phyloP scores from a whole-genome alignment of 2,329 filamentous ascomycete genomes.

The Hymenoscyphus salicellus region DNA sequence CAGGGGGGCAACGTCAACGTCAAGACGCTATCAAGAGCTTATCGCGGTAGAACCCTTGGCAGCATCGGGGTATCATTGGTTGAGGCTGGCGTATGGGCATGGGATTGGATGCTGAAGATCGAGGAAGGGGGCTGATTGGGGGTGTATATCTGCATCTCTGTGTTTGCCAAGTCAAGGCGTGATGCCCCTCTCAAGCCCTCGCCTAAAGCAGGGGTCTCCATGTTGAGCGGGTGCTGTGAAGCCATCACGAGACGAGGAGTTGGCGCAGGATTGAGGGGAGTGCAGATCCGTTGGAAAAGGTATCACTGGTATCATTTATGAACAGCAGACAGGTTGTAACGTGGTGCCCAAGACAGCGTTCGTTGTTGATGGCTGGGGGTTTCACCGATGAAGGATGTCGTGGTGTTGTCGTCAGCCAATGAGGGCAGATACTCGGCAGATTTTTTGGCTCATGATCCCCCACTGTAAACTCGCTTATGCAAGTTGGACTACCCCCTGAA shows the following conservation, averaged over 20 bases:
- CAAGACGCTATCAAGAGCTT: conserved; percentile 14
- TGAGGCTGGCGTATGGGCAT: not conserved
- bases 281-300: not conserved
- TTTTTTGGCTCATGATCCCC: conserved; percentile 4
- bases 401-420: conserved; percentile 1
- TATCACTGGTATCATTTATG: not conserved
- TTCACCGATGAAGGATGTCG: conserved; percentile 7
- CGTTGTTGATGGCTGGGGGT: not conserved
- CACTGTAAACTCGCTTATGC: conserved; percentile 6
- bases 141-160: not conserved
- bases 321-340: not conserved
- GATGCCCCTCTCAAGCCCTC: not conserved
- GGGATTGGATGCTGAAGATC: not conserved
- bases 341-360: not conserved
- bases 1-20: not conserved
- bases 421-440: not conserved
- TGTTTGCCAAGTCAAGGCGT: conserved; percentile 5
- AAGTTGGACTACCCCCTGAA: not conserved
- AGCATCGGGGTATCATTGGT: not conserved
- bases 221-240: not conserved
- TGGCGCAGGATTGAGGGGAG: not conserved
- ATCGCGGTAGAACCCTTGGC: conserved; percentile 17
- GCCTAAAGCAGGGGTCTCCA: not conserved
- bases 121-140: not conserved
- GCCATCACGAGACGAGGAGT: not conserved